Base-by-base conservation (phyloP, 768 basidiomycete species). In the Fibroporia radiculosa region DNA sequence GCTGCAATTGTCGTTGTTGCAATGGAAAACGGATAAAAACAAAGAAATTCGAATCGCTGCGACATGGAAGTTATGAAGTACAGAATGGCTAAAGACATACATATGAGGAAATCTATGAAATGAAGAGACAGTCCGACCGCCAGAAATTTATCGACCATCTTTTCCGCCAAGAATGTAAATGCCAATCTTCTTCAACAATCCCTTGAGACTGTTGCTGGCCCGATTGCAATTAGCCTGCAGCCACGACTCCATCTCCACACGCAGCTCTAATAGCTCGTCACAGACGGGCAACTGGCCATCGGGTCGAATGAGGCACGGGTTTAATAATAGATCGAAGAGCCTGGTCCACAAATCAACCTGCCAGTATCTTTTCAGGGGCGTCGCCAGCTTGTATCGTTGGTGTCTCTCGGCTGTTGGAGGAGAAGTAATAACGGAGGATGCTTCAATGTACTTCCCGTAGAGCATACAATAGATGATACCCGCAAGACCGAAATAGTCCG, bases 401-500 rank as follows among this genome's bases (percentile, higher is more conserved):
- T 48, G 52, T 32, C 60, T 57, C 35, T 62, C 62, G 2, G 63
- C 61, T 8, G 62, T 63, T 3, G 64, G 60, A 12, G 55, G 61
- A 3, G 60, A 51, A 13, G 66, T 59, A 2, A 62, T 56, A 36
- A 84, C 68, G 7, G 81, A 71, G 48, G 74, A 73, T 11, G 78
- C 78, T 58, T 92, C 82, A 62, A 99, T 89, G 67, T 97, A 95
- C 65, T 91, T 95, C 20, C 93, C 93, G 58, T 92, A 97, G 24
- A 99, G 76, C 80, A 98, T 82, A 70, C 91, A 96, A 65, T 90
- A 96, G 27, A 93, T 76, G 56, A 98, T 84, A 35, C 92, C 84
- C 0, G 90, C 92, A 16, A 98, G 77, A n/a, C 96, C 96, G 59
- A 80, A 91, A 63, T 99, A 99, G 62, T 99, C 96, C 3, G 91